A percentile compares a stretch with the other conserved stretches of the same genome.
Evolutionary conservation across 768 basidiomycete genomes (phyloP).

Genomic region (Serendipita vermifera): DNA sequence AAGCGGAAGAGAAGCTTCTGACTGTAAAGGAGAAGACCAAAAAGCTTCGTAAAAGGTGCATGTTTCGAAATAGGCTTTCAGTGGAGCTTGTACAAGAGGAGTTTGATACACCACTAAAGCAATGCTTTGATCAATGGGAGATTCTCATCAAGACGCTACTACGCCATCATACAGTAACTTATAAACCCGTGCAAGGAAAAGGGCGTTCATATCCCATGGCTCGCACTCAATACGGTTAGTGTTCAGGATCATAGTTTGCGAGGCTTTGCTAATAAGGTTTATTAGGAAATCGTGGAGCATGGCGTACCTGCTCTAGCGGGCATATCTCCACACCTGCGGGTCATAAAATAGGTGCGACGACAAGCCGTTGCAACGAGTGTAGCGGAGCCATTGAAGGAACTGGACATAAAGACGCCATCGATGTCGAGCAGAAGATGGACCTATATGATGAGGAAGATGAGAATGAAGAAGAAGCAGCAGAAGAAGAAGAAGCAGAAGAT

Average conservation of each 20-base stretch:
- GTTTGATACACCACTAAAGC: not conserved
- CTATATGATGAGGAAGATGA: too few relatives aligned
- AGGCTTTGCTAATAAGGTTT: not conserved
- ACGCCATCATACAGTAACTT: constrained; percentile 24
- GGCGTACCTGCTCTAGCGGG: constrained; percentile 34
- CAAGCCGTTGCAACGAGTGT: constrained; percentile 44
- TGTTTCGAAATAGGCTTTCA: too few relatives aligned
- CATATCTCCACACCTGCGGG: constrained; percentile 53
- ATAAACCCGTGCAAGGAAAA: constrained; percentile 38
- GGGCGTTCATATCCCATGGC: constrained; percentile 42
- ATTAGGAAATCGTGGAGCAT: constrained; percentile 22
- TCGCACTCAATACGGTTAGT: too few relatives aligned
- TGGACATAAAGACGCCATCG: constrained; percentile 28
- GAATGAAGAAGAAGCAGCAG: too few relatives aligned
- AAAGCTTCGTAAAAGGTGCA: too few relatives aligned
- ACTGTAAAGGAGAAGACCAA: not conserved
- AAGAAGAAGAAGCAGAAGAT: too few relatives aligned
- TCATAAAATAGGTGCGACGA: constrained; percentile 44
- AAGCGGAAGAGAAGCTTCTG: not conserved
- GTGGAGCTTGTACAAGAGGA: not conserved
- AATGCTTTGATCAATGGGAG: not conserved
- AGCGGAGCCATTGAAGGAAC: constrained; percentile 39
- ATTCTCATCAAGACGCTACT: not conserved
- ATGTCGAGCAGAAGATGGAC: too few relatives aligned
- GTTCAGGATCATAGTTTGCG: not conserved